A percentile compares a stretch with the other conserved stretches of the same genome.
Conservation (phyloP, 1,139 yeast genomes). For the Hanseniaspora uvarum region DNA sequence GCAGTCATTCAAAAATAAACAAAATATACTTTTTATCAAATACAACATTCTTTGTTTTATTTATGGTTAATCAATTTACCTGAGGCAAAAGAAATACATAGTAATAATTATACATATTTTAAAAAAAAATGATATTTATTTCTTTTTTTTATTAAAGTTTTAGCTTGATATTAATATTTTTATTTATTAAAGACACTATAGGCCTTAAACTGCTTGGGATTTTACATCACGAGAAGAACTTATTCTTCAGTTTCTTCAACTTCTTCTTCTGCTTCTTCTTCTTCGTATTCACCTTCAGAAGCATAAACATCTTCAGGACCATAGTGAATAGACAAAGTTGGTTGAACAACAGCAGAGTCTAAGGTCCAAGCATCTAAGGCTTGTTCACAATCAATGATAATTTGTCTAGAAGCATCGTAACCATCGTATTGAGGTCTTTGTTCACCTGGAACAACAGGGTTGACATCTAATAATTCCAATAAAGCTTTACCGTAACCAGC, state of each 20-base stretch:
- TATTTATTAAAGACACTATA: too few species aligned
- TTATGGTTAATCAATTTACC: too few species aligned
- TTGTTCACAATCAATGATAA: conserved; percentile 74
- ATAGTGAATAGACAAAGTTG: conserved; percentile 68
- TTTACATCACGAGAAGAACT: too few species aligned
- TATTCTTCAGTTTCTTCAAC: conserved; percentile 23
- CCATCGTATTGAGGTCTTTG: conserved; percentile 83
- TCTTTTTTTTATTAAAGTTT: neutral
- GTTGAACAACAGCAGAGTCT: conserved; percentile 69
- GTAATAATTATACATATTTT: neutral
- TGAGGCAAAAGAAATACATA: too few species aligned
- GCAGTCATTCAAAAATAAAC: too few species aligned
- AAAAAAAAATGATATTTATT: neutral
- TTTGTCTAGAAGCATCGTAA: conserved; percentile 77
- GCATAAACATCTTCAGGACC: conserved; percentile 54
- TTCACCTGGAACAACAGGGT: conserved; percentile 86
- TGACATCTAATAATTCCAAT: conserved; percentile 69
- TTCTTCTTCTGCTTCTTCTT: conserved; percentile 31
- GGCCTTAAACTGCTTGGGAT: too few species aligned
- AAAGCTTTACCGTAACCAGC: conserved; percentile 85
- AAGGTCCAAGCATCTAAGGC: conserved; percentile 78
- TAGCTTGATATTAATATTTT: too few species aligned
- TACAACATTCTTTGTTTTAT: too few species aligned
- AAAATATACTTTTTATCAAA: too few species aligned
- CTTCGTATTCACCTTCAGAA: conserved; percentile 45